Percentiles rank a stretch among this genome's conserved stretches.
phyloP scores from a whole-genome alignment of 257 asterid genomes.

The Solanum clarkiae region DNA sequence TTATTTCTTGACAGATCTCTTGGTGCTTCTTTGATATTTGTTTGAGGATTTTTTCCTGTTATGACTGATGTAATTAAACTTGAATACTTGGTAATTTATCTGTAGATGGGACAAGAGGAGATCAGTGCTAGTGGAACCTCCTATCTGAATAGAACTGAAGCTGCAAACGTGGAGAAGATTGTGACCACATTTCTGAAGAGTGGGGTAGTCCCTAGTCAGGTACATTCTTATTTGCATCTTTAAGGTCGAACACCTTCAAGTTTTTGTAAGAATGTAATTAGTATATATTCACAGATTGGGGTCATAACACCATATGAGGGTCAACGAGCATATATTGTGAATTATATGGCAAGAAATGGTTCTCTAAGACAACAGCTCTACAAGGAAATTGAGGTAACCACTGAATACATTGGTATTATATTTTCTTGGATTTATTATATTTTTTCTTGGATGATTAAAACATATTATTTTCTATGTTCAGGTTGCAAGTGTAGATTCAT shows the following conservation, averaged over 20 bases:
- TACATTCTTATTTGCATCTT: constrained; percentile 1
- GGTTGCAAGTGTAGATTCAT: constrained; percentile 99
- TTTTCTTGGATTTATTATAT: no score
- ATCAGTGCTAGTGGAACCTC: constrained; percentile 99
- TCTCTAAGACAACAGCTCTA: constrained; percentile 90
- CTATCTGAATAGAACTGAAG: constrained; percentile 91
- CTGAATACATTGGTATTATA: neutral
- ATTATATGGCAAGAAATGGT: constrained; percentile 96
- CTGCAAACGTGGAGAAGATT: constrained; percentile 95
- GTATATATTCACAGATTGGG: constrained; percentile 47
- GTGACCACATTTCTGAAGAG: constrained; percentile 95
- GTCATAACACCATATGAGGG: constrained; percentile 99
- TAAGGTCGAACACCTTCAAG: neutral
- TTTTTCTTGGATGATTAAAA: neutral
- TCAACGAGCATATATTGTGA: constrained; percentile 95
- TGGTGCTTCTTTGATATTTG: neutral
- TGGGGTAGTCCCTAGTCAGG: constrained; percentile 99
- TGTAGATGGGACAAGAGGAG: constrained; percentile 99
- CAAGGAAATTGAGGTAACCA: constrained; percentile 90
- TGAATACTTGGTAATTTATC: neutral
- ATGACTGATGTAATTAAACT: neutral
- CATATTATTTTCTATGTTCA: constrained; percentile 10
- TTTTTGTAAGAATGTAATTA: neutral
- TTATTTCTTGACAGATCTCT: neutral
- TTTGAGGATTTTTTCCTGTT: neutral